phyloP scores from a whole-genome alignment of 306 rosid genomes.

The Cucurbita maxima region DNA sequence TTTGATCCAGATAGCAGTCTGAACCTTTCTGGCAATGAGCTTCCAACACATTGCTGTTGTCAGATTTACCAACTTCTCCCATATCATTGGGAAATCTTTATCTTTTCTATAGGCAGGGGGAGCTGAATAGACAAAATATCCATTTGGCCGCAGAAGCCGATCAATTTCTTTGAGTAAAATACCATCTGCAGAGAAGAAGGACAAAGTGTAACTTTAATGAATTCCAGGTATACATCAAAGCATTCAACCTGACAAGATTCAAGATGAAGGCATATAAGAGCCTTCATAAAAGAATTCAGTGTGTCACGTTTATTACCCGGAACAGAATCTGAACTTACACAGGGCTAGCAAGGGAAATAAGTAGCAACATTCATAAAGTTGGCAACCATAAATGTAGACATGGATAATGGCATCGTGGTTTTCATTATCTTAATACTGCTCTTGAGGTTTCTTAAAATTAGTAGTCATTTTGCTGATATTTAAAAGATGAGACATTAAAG shows the following conservation, averaged over 20 bases:
- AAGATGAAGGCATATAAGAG: background rate
- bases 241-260: background rate
- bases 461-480: background rate
- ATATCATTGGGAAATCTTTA: slow-evolving; percentile 55
- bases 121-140: slow-evolving; percentile 81
- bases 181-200: slow-evolving; percentile 48
- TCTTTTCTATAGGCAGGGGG: slow-evolving; percentile 82
- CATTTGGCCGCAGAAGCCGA: slow-evolving; percentile 63
- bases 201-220: background rate
- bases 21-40: slow-evolving; percentile 70
- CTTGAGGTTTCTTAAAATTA: background rate
- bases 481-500: background rate
- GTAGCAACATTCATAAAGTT: background rate
- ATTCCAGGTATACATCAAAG: background rate
- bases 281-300: background rate
- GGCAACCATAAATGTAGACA: background rate
- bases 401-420: background rate
- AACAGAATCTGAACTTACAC: background rate
- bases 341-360: background rate
- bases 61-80: slow-evolving; percentile 69
- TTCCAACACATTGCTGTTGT: slow-evolving; percentile 95
- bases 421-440: background rate
- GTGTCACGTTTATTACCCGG: background rate
- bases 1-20: slow-evolving; percentile 94
- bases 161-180: slow-evolving; percentile 69